These are phyloP conservation scores for Lanmaoa rubissima DNA, from an alignment of 768 basidiomycete species.

Conservation along the genomic window DNA sequence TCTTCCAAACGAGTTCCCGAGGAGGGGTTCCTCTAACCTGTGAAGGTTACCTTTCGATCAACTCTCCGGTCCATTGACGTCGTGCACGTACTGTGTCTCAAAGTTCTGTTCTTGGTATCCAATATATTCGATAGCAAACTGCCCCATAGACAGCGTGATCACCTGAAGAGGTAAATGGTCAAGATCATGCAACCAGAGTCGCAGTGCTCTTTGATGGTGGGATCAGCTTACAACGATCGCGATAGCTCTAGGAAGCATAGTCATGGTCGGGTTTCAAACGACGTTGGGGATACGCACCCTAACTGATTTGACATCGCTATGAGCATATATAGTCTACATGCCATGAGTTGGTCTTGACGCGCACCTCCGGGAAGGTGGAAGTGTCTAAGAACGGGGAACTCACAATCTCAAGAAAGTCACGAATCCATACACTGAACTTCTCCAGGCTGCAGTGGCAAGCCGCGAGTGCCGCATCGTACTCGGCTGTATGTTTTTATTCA, in stretches of 20 bases:
- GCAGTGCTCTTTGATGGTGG: neutral
- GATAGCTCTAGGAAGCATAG: constrained; percentile 19
- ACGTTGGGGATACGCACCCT: constrained; percentile 46
- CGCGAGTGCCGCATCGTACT: constrained; percentile 39
- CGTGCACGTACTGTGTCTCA: constrained; percentile 21
- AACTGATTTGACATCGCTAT: constrained; percentile 68
- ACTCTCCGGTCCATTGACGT: neutral
- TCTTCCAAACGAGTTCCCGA: constrained; percentile 9
- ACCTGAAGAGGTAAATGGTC: constrained; percentile 38
- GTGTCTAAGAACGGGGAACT: constrained; percentile 19
- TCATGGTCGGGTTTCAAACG: constrained; percentile 7
- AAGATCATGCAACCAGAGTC: neutral
- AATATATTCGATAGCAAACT: constrained; percentile 49
- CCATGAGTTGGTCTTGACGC: neutral
- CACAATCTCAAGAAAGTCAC: constrained; percentile 64
- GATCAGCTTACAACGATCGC: constrained; percentile 21
- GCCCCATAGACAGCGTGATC: constrained; percentile 52
- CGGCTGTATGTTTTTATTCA: constrained; percentile 52
- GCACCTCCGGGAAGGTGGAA: neutral
- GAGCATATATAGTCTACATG: constrained; percentile 64
- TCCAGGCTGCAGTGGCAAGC: constrained; percentile 50
- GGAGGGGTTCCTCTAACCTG: constrained; percentile 27
- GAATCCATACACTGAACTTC: constrained; percentile 51
- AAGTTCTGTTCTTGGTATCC: constrained; percentile 20
- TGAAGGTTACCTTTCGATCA: neutral